Base-by-base conservation (phyloP, 2,329 filamentous ascomycete genomes). In the Aureobasidium vineae region DNA sequence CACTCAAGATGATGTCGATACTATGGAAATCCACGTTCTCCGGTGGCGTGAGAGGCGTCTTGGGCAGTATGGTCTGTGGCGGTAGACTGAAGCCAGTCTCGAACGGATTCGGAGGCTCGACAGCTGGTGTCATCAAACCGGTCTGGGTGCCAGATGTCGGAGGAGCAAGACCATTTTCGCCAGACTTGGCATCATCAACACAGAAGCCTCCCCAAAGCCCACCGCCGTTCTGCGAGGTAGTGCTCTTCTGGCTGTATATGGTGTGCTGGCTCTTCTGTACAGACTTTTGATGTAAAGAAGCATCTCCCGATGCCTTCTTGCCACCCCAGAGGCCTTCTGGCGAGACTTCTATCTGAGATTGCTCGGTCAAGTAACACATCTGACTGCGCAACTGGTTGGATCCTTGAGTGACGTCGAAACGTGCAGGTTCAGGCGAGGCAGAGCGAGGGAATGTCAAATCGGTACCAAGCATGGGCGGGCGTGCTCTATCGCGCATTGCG, bases 391-490 rank as follows among this genome's bases (percentile, higher is more conserved):
- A 72, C 73, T 86, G 71, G 80, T 85, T 75, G 11, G 80, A 81
- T 10, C 79, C 77, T 73, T 92, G 90, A 66, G 90, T 88, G 0
- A 90, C 88, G 74, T 96, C 92, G 72, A 96, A 89, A 72, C 91
- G 88, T 19, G 92, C 96, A 65, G 88, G 86, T 76, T 94, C 89
- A 6, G 94, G 94, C 31, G 93, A 97, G 11, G 85, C 83, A 75
- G 92, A 97, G 75, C 85, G 86, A 40, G 92, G 90, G 75, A 97
- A 96, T 31, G 83, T 81, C 65, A 98, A 84, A 70, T 96, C 90
- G 66, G 82, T 80, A 66, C 94, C 94, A 13, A 97, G 85, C 92
- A 98, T 96, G 11, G 94, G 94, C 47, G 94, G 94, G 49, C 83
- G 84, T 31, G 84, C 83, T 50, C 81, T 80, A 68, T 87, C 87